Conservation (phyloP, 73 alveolate genomes). For the Symbiodinium natans region DNA sequence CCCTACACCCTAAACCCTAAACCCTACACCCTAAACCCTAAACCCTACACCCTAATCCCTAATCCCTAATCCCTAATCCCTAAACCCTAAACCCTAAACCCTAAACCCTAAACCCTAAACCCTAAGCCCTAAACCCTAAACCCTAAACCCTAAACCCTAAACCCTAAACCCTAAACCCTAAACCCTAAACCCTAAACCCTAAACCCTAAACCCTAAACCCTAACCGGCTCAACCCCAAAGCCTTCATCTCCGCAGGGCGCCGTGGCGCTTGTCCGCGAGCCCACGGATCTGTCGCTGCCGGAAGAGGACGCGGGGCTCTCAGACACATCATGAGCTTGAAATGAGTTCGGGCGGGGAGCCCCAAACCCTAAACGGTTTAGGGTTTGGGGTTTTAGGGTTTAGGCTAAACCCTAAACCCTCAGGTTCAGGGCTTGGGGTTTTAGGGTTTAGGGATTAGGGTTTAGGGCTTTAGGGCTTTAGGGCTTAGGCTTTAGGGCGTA, state of each 20-base stretch:
- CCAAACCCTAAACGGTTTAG: no score
- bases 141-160: not conserved
- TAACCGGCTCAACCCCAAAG: not conserved
- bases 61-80: no score
- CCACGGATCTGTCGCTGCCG: constrained; percentile 78
- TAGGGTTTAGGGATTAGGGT: not conserved
- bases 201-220: not conserved
- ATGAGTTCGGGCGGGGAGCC: not conserved
- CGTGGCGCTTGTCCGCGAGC: constrained; percentile 74
- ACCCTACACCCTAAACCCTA: no score
- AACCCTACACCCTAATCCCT: no score
- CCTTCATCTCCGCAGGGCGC: not conserved
- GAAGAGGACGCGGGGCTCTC: constrained; percentile 41
- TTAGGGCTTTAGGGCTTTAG: not conserved
- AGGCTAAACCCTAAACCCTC: no score
- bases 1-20: no score
- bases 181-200: not conserved
- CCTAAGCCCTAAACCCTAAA: not conserved
- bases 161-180: no score
- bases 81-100: not conserved
- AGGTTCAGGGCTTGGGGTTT: not conserved
- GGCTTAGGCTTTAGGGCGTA: no score
- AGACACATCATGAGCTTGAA: not conserved
- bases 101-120: not conserved
- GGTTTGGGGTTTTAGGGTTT: not conserved